Evolutionary conservation across 164 flowering plant species (phyloP), one percentile per base, ranked within the genome.

Genomic region (Platanus orientalis): DNA sequence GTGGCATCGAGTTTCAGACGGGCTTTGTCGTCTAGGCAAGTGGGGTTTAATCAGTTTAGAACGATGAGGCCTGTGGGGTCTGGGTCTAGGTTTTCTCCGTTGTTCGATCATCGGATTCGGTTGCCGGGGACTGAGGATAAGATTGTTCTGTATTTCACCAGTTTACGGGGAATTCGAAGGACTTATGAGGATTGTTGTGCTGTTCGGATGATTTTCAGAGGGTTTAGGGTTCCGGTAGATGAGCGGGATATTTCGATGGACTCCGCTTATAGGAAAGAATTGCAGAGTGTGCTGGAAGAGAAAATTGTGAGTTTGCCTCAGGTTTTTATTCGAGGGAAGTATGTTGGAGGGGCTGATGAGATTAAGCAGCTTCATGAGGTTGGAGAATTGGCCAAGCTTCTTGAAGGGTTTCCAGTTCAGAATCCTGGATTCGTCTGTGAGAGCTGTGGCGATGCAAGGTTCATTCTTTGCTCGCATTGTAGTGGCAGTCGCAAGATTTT

Each of bases 241-340:
- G 99, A 94, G 61, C 78, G 93, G 12, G 99, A 94, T 55, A 78
- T 91, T 25, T 89, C 97, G 0, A 94, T 94, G 99, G 96, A 94
- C 63, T 77, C 88, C 0, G 69, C 71, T 1, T 91, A 74, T 54
- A 76, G 83, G 67, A 84, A 74, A 48, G 97, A 91, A 55, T 51
- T 94, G 64, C n/a, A n/a, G n/a, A n/a, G n/a, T n/a, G n/a, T n/a
- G n/a, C n/a, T n/a, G n/a, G n/a, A n/a, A n/a, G n/a, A 72, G 56
- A 85, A 80, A 52, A 65, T 60, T 11, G 69, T 80, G 47, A 70
- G 68, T 36, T 73, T 94, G 79, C 99, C 99, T 0, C 89, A 86
- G 62, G 85, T 89, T 6, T 94, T 94, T 58, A 72, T 89, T 10
- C 55, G 84, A 30, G 96, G 97, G 56, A 84, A 69, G 68, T 56